Evolutionary conservation across 2,329 filamentous ascomycete genomes (phyloP), one percentile per base, ranked within the genome.

Genomic region (Cadophora gregata): DNA sequence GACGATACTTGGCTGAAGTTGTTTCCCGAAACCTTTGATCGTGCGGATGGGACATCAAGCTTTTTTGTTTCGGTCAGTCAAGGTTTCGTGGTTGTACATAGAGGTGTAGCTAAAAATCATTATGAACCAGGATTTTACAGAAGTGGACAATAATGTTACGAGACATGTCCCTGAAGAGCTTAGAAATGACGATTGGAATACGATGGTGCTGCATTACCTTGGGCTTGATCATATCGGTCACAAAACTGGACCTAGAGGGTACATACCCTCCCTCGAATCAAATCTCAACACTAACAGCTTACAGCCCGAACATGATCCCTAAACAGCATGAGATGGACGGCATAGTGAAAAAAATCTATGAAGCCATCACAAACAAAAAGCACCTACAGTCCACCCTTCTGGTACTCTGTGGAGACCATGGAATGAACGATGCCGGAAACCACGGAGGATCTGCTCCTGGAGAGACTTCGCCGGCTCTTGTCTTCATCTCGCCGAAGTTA

Each of bases 381-480:
- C 90, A 97, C 77, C 86, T 97, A 0, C 77, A 86, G 36, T 91
- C 91, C 4, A 93, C 95, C 0, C 81, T 99, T 1, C 85, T 99
- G 55, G 89, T 99, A 3, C 80, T 99, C 7, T 93, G 90, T 65
- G 96, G 96, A 64, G 96, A 99, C 74, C 96, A 99, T 77, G 96
- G 96, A n/a, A 99, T 99, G 96, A 99, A 98, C 73, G 95, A 98
- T 73, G 96, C 93, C 24, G 96, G 96, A 2, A 98, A 98, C 72
- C 96, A 99, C 77, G 96, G 96, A 33, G 96, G 95, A 47, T 97
- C 95, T 10, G 94, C 94, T 0, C 87, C 93, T 1, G 95, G 96
- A 51, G 96, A 99, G 81, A 98, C 96, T 1, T 97, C 95, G 0
- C 91, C 96, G 0, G 96, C 96, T 19, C 81, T 99, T 10, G 86